Conservation (phyloP, 2,329 filamentous ascomycete species). For the Beauveria brongniartii region DNA sequence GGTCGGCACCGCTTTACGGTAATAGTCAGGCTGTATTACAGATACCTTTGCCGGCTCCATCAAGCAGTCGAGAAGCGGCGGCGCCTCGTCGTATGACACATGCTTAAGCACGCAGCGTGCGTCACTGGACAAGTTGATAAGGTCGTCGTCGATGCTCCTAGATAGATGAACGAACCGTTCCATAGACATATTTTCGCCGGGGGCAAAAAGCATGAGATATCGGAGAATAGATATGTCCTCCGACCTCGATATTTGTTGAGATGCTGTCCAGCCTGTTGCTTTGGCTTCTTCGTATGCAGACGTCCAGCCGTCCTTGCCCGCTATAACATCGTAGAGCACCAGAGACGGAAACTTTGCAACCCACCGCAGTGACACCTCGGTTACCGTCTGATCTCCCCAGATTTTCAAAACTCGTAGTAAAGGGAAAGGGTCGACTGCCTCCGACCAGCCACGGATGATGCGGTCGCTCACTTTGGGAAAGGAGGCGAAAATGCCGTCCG, state of each 20-base stretch:
- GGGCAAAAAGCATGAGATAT: conserved; percentile 28
- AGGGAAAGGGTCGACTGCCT: conserved; percentile 34
- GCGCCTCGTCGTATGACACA: conserved; percentile 22
- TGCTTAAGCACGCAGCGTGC: conserved; percentile 26
- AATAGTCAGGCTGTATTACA: conserved; percentile 21
- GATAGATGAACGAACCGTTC: conserved; percentile 21
- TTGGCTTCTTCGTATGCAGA: conserved; percentile 17
- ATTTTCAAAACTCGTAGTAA: conserved; percentile 38
- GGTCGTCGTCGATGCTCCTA: conserved; percentile 26
- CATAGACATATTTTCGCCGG: conserved; percentile 18
- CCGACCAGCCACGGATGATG: conserved; percentile 38
- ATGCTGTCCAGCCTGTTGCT: conserved; percentile 27
- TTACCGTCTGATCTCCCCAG: conserved; percentile 33
- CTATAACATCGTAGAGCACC: conserved; percentile 35
- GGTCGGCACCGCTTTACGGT: conserved; percentile 21
- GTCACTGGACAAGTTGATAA: conserved; percentile 26
- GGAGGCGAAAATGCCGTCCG: conserved; percentile 18
- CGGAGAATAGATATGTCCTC: conserved; percentile 25
- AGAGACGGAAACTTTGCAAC: conserved; percentile 36
- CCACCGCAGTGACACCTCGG: conserved; percentile 32
- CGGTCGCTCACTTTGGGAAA: conserved; percentile 35
- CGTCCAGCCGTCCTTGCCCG: conserved; percentile 28
- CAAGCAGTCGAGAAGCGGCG: conserved; percentile 26
- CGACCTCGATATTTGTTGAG: conserved; percentile 16
- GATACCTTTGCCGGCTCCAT: conserved; percentile 23